Percentiles rank a stretch among this genome's conserved stretches.
Conservation (phyloP, 2,329 filamentous ascomycete species). For the Fusarium sp. region DNA sequence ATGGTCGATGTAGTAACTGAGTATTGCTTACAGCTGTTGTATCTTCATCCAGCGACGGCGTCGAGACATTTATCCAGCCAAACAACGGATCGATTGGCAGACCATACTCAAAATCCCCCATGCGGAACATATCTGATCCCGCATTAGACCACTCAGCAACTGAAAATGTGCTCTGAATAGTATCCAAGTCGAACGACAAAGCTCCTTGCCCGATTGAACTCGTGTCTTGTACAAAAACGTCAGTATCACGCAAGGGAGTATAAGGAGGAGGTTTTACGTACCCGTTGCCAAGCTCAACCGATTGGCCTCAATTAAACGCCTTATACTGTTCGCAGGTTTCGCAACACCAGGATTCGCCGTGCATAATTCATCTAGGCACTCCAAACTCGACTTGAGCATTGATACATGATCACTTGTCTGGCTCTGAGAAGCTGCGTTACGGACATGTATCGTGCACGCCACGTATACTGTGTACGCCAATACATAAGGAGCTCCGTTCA, state of each 20-base stretch:
- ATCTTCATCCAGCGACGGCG: not conserved
- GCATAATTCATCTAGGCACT: conserved; percentile 11
- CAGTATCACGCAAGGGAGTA: fast-evolving
- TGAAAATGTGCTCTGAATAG: not conserved
- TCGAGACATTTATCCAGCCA: conserved; percentile 17
- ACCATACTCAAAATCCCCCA: not conserved
- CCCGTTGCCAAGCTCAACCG: not conserved
- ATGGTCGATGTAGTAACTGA: too few relatives aligned
- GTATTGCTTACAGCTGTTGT: fast-evolving
- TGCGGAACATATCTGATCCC: not conserved
- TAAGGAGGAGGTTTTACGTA: not conserved
- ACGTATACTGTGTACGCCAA: conserved; percentile 15
- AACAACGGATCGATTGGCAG: conserved; percentile 10
- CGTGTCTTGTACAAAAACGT: not conserved
- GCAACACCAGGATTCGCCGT: conserved; percentile 5
- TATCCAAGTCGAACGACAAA: not conserved
- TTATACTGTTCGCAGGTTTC: conserved; percentile 5
- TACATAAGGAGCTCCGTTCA: conserved; percentile 10
- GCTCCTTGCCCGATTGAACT: fast-evolving
- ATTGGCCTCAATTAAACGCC: not conserved
- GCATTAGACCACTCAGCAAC: not conserved
- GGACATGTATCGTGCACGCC: conserved; percentile 17
- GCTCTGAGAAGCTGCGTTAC: conserved; percentile 1
- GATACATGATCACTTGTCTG: not conserved
- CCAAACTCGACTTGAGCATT: not conserved